Percentiles rank a stretch among this genome's conserved stretches.
Evolutionary conservation across 176 grass and related monocot species (phyloP).

Genomic region (Alloteropsis semialata): DNA sequence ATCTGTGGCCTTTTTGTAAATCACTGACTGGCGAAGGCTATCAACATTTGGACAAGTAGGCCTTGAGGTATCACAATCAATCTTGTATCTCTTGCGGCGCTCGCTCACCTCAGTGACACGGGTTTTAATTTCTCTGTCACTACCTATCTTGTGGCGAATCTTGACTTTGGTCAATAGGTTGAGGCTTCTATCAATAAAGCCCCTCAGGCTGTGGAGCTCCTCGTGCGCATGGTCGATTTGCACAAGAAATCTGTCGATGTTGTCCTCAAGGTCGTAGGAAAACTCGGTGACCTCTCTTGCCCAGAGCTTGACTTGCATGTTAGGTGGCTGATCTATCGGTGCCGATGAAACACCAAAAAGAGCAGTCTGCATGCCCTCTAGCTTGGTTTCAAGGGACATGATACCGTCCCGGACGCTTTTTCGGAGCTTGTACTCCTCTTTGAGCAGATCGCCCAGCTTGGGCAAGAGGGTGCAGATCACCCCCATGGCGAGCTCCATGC

Average conservation of each 20-base stretch:
- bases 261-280: not conserved
- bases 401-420: not conserved
- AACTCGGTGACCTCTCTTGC: not conserved
- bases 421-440: constrained; percentile 7
- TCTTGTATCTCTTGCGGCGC: not conserved
- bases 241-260: not conserved
- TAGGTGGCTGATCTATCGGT: not conserved
- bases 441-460: not conserved
- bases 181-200: not conserved
- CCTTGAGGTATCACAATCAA: not conserved
- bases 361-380: not conserved
- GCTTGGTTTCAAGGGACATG: not conserved
- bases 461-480: not conserved
- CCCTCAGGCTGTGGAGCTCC: not conserved
- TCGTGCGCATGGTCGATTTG: not conserved
- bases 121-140: not conserved
- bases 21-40: too few relatives aligned
- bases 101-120: not conserved
- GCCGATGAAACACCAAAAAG: not conserved
- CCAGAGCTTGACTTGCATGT: not conserved
- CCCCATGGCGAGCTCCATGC: too few relatives aligned
- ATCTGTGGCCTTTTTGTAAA: too few relatives aligned
- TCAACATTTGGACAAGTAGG: not conserved
- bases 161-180: not conserved
- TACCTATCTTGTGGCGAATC: not conserved